A percentile compares a stretch with the other conserved stretches of the same genome.
These are phyloP conservation scores for Calonectria pteridis DNA, from an alignment of 2,329 filamentous ascomycete genomes.

Conservation along the genomic window DNA sequence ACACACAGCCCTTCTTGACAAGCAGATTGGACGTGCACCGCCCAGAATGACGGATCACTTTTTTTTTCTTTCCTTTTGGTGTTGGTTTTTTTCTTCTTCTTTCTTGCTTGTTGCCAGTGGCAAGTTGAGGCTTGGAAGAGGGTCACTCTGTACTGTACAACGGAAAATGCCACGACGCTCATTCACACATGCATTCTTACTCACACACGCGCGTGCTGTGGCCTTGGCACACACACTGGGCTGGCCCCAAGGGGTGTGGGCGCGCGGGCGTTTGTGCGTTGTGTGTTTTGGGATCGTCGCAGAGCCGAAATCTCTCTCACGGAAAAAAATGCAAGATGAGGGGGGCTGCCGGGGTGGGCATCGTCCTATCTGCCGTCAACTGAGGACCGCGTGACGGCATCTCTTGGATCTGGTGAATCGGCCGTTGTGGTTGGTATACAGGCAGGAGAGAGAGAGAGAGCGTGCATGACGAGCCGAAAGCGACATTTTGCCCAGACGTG, in stretches of 20 bases:
- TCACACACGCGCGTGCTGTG: not conserved
- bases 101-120: not conserved
- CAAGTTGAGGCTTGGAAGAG: constrained; percentile 7
- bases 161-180: not conserved
- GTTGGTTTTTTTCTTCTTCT: not conserved
- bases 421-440: not conserved
- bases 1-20: not conserved
- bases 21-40: not conserved
- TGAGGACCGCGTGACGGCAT: constrained; percentile 3
- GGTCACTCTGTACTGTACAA: not conserved
- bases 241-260: not conserved
- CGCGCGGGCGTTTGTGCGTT: not conserved
- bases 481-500: not conserved
- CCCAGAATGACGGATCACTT: not conserved
- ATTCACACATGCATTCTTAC: not conserved
- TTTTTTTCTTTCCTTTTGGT: not conserved
- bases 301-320: constrained; percentile 22
- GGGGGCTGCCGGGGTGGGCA: not conserved
- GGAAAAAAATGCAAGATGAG: constrained; percentile 26
- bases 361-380: constrained; percentile 7
- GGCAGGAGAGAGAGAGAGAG: not conserved
- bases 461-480: not conserved
- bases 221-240: not conserved
- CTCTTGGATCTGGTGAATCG: not conserved
- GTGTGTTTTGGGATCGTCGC: constrained; percentile 17